Percentiles rank a stretch among this genome's conserved stretches.
Evolutionary conservation across 225 moss, liverwort and hornwort species (phyloP).

Genomic region (Asterella californica): DNA sequence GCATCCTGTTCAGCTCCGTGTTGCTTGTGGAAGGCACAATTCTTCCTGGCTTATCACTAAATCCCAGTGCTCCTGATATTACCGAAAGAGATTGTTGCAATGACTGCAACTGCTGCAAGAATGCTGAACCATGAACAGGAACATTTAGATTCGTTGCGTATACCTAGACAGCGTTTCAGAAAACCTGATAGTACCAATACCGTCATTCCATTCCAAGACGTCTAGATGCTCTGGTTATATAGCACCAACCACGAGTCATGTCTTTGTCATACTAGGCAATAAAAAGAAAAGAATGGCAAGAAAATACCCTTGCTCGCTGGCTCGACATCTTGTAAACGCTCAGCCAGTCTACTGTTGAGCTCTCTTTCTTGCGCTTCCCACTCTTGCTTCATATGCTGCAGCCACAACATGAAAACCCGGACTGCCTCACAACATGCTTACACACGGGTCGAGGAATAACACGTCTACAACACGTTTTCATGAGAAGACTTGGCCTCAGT

Average conservation of each 20-base stretch:
- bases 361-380: slow-evolving; percentile 96
- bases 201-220: not conserved
- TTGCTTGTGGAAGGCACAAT: slow-evolving; percentile 42
- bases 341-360: slow-evolving; percentile 67
- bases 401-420: not conserved
- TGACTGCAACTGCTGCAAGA: slow-evolving; percentile 84
- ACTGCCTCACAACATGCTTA: not conserved
- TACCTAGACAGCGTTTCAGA: not conserved
- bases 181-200: not conserved
- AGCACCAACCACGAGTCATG: not conserved
- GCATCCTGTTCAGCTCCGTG: slow-evolving; percentile 14
- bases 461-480: not conserved
- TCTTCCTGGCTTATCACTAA: slow-evolving; percentile 59
- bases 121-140: slow-evolving; percentile 48
- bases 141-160: not conserved
- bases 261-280: not conserved
- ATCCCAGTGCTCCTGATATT: slow-evolving; percentile 87
- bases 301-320: slow-evolving; percentile 75
- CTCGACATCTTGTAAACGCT: slow-evolving; percentile 81
- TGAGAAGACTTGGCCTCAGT: not conserved
- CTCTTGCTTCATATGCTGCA: slow-evolving; percentile 85
- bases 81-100: slow-evolving; percentile 86
- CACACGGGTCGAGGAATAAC: not conserved
- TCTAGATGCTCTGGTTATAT: not conserved
- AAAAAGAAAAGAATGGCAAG: not conserved